Evolutionary conservation across 331 rosid species (phyloP).

Genomic region (Acacia concinna): DNA sequence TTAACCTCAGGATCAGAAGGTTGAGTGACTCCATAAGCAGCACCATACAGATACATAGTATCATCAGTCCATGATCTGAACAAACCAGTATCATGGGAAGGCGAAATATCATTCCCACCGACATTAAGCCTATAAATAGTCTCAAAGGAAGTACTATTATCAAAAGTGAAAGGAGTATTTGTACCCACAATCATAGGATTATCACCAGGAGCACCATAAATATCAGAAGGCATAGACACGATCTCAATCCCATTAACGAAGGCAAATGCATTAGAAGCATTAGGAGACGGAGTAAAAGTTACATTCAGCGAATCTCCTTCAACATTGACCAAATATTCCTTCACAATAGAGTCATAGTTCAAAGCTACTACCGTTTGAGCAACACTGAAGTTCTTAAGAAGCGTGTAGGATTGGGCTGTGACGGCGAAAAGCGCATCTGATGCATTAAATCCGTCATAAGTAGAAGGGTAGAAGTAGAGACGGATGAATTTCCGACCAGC

Average conservation of each 20-base stretch:
- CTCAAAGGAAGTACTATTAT: conserved; percentile 73
- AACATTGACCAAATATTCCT: conserved; percentile 67
- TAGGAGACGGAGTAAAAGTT: conserved; percentile 65
- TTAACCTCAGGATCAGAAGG: conserved; percentile 49
- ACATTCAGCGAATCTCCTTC: conserved; percentile 57
- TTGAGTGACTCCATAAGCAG: conserved; percentile 61
- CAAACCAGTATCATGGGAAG: conserved; percentile 75
- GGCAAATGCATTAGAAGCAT: conserved; percentile 59
- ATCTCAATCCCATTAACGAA: conserved; percentile 93
- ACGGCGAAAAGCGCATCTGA: conserved; percentile 63
- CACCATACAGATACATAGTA: conserved; percentile 52
- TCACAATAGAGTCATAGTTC: conserved; percentile 55
- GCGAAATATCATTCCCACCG: conserved; percentile 87
- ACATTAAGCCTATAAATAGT: conserved; percentile 74
- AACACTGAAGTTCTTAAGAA: conserved; percentile 79
- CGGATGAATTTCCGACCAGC: conserved; percentile 79
- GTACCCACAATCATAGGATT: conserved; percentile 54
- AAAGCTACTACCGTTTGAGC: conserved; percentile 61
- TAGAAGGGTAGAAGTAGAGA: conserved; percentile 68
- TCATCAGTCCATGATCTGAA: conserved; percentile 85
- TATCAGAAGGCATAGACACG: conserved; percentile 84
- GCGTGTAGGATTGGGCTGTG: conserved; percentile 51
- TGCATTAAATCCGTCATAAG: conserved; percentile 49
- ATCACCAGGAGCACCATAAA: conserved; percentile 54
- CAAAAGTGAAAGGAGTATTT: conserved; percentile 24